Conservation (phyloP, 305 asterid species). For the Fraxinus floribunda region DNA sequence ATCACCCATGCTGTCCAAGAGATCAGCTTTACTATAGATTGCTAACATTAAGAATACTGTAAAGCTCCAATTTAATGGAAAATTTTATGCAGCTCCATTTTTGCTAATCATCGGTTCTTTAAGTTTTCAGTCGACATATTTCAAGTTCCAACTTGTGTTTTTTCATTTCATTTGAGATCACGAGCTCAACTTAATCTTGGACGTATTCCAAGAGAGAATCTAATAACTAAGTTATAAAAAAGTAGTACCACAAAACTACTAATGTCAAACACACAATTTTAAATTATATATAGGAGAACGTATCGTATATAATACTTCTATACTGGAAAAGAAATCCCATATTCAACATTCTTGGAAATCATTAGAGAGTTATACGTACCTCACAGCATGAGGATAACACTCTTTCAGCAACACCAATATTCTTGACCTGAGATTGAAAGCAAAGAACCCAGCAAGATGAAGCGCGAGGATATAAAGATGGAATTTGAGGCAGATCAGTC, state of each 20-base stretch:
- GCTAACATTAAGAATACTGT: not conserved
- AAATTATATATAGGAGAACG: slow-evolving; percentile 4
- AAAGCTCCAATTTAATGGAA: not conserved
- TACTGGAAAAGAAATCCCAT: not conserved
- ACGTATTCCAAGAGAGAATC: slow-evolving; percentile 6
- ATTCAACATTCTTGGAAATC: slow-evolving; percentile 12
- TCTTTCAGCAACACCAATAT: slow-evolving; percentile 56
- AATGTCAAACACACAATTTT: not conserved
- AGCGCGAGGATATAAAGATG: slow-evolving; percentile 8
- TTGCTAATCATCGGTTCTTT: not conserved
- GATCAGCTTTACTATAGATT: not conserved
- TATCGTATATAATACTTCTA: not conserved
- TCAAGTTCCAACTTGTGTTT: slow-evolving; percentile 6
- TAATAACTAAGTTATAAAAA: slow-evolving; percentile 5
- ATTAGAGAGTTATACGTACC: slow-evolving; percentile 40
- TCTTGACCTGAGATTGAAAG: slow-evolving; percentile 59
- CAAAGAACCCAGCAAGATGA: slow-evolving; percentile 22
- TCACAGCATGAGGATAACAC: slow-evolving; percentile 73
- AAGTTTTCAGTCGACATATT: slow-evolving; percentile 7
- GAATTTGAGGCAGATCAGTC: slow-evolving; percentile 7
- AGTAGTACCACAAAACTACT: slow-evolving; percentile 10
- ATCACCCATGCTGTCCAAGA: not conserved
- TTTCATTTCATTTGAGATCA: slow-evolving; percentile 25
- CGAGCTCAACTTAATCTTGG: slow-evolving; percentile 8
- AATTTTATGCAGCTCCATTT: not conserved